Evolutionary conservation across 257 asterid species (phyloP), one percentile per base, ranked within the genome.

Genomic region (Nicotiana tabacum): DNA sequence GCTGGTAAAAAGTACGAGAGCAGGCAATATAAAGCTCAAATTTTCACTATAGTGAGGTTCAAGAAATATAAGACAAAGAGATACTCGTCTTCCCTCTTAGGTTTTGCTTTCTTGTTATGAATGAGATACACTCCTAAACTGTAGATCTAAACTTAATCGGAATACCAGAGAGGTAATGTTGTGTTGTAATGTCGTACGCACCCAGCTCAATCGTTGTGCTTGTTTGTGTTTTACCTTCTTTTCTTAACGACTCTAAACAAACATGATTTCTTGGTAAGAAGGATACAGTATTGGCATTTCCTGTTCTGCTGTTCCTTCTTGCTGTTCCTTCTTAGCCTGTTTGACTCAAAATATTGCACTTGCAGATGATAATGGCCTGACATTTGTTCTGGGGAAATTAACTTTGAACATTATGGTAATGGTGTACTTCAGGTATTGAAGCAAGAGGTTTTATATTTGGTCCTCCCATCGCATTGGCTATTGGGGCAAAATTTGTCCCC

Each of bases 401-500:
- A 76, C 61, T 48, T 76, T 51, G 43, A 76, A 39, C 80, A 15
- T 9, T 51, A 67, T 56, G 32, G 15, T 56, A 27, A 13, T 79
- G 81, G 39, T 66, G 62, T 84, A 76, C 33, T 87, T 84, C 93
- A 95, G 99, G 99, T 72, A 77, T 95, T 70, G 99, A 95, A 86
- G 99, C 99, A 18, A 90, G 98, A 83, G 99, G 99, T 24, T 95
- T 94, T 78, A 95, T 94, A 79, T 94, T 95, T 78, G 99, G 98
- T 53, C 97, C 99, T 89, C 99, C 99, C 27, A 95, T 95, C 82
- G 99, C 99, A 12, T 85, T 95, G 90, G 98, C 97, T 58, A 92
- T 95, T 56, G 99, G 97, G 77, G 97, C 99, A 9, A 95, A 95
- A 84, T 94, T 95, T 83, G 97, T 94, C 82, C 98, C 98, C 5